phyloP scores from a whole-genome alignment of 345 rosid species.

The Lepidium africanum region DNA sequence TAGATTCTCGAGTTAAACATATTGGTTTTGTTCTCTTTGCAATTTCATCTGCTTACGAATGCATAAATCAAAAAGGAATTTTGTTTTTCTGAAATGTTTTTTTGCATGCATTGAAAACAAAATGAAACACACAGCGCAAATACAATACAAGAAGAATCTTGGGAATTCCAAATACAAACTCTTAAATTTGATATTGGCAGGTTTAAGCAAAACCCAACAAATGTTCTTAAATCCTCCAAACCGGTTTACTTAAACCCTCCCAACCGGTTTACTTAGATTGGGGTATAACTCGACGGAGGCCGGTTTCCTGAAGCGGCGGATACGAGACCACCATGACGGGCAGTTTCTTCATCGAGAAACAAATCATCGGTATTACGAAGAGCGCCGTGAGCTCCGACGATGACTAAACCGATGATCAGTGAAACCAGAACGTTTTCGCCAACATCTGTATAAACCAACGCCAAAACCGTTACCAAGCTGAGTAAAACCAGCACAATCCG shows the following conservation, averaged over 20 bases:
- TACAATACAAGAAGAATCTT: background rate
- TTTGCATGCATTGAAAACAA: background rate
- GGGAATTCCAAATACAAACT: background rate
- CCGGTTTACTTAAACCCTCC: background rate
- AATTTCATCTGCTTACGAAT: background rate
- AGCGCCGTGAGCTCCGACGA: conserved; percentile 60
- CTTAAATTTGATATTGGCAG: background rate
- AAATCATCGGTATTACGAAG: conserved; percentile 60
- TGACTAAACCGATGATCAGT: conserved; percentile 42
- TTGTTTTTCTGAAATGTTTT: background rate
- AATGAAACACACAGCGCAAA: background rate
- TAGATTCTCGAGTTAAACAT: background rate
- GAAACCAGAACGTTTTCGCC: conserved; percentile 67
- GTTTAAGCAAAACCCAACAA: background rate
- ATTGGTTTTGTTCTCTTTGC: background rate
- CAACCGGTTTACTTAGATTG: conserved; percentile 33
- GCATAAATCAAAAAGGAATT: background rate
- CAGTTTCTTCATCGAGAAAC: conserved; percentile 62
- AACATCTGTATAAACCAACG: conserved; percentile 68
- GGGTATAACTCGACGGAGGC: conserved; percentile 41
- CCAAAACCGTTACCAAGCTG: conserved; percentile 53
- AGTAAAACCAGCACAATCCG: conserved; percentile 42
- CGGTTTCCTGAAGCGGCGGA: conserved; percentile 55
- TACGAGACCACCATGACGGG: conserved; percentile 52
- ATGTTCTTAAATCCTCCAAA: too few relatives aligned